Evolutionary conservation across 2,329 filamentous ascomycete species (phyloP).

Genomic region (Pseudocercospora eumusae): DNA sequence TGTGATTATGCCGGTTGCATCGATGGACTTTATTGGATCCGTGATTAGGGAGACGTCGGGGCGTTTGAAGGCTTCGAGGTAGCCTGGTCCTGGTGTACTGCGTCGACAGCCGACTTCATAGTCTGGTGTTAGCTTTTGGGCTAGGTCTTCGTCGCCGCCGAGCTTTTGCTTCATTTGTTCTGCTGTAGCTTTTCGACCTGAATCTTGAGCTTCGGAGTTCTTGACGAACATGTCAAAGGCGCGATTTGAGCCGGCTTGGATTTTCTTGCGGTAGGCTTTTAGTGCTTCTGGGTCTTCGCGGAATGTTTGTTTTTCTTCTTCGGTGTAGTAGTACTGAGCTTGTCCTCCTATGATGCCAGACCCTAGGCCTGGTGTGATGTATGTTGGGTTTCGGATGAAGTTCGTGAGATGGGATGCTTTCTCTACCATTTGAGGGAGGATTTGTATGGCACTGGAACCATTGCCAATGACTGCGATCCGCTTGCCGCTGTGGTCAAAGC

Average conservation of each 20-base stretch:
- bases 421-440: slow-evolving; percentile 45
- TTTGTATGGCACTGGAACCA: slow-evolving; percentile 47
- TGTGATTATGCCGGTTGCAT: slow-evolving; percentile 33
- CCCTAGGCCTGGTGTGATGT: slow-evolving; percentile 38
- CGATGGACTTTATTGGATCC: slow-evolving; percentile 30
- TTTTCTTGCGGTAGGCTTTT: slow-evolving; percentile 41
- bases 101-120: slow-evolving; percentile 66
- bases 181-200: slow-evolving; percentile 27
- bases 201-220: slow-evolving; percentile 45
- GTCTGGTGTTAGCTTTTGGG: slow-evolving; percentile 60
- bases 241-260: slow-evolving; percentile 35
- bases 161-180: slow-evolving; percentile 56
- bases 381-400: slow-evolving; percentile 41
- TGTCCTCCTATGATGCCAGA: slow-evolving; percentile 35
- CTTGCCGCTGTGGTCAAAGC: slow-evolving; percentile 42
- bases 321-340: slow-evolving; percentile 36
- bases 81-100: slow-evolving; percentile 53
- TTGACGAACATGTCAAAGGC: slow-evolving; percentile 54
- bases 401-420: slow-evolving; percentile 38
- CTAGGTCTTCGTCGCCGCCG: slow-evolving; percentile 56
- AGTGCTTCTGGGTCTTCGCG: slow-evolving; percentile 38
- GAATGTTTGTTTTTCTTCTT: slow-evolving; percentile 39
- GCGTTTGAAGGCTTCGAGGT: slow-evolving; percentile 43
- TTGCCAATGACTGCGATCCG: slow-evolving; percentile 47
- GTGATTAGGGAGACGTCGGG: slow-evolving; percentile 36